Evolutionary conservation across 1,284 basidiomycete genomes (phyloP), one percentile per base, ranked within the genome.

Genomic region (Malassezia sp.): DNA sequence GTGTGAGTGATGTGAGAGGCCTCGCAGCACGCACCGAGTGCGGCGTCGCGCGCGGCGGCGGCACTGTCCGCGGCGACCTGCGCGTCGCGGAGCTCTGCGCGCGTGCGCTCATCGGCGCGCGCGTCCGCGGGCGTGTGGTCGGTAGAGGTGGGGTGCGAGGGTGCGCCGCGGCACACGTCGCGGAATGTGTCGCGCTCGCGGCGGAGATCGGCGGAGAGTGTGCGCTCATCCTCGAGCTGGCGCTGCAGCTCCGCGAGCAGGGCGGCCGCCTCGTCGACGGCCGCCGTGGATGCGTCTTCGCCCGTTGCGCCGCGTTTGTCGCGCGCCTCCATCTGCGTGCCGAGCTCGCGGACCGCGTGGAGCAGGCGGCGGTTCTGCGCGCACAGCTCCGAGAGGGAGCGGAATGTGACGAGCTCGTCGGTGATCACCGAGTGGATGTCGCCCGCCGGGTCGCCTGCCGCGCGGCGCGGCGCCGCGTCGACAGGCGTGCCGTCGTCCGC

Each of bases 331-430:
- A 73, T 67, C 32, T 54, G 54, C 12, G 51, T 50, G 10, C 63
- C 65, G 4, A 70, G 54, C 51, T 85, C 83, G 18, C 90, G 78
- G 7, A 84, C 81, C 52, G 93, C 80, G 63, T 79, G 81, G 24
- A 97, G 75, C 8, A 96, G 74, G 57, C 84, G 83, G 71, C 84
- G 81, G 70, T 97, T 97, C 73, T 93, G 88, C 38, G 82, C 78
- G 61, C 93, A 87, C 22, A 99, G 74, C 17, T 79, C 77, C 10
- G 79, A 77, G 38, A 96, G 79, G 1, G 81, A 84, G 36, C 76
- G 77, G 80, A 90, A 97, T 21, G 87, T 79, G 36, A 96, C 84
- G 11, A 97, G 79, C 60, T 89, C 78, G 63, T 84, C 84, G 18
- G 85, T 84, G 70, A 96, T 91, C 54, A 96, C 79, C 0, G 75